These are phyloP conservation scores for Parastagonospora avenae DNA, from an alignment of 2,329 filamentous ascomycete genomes.

Conservation along the genomic window DNA sequence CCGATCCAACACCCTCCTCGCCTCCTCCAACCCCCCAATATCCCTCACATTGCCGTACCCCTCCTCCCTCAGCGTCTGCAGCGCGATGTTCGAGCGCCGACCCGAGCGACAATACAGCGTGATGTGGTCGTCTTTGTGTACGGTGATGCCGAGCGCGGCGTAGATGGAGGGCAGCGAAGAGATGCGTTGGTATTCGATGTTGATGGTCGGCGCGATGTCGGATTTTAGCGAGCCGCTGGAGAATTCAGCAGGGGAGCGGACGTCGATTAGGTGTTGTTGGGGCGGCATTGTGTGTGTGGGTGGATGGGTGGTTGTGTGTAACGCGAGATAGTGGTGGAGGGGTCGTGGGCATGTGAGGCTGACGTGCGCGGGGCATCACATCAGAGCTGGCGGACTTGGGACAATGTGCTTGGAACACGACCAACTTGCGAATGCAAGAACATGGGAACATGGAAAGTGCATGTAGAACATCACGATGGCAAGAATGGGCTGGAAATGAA, in stretches of 20 bases:
- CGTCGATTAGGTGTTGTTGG: constrained; percentile 40
- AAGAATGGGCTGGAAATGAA: not conserved
- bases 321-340: too few relatives aligned
- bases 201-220: constrained; percentile 35
- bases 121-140: constrained; percentile 36
- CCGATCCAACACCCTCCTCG: constrained; percentile 31
- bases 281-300: constrained; percentile 4
- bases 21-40: constrained; percentile 45
- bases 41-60: constrained; percentile 41
- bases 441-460: too few relatives aligned
- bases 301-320: not conserved
- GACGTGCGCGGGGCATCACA: too few relatives aligned
- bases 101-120: constrained; percentile 47
- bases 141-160: constrained; percentile 17
- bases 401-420: not conserved
- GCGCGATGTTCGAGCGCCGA: constrained; percentile 40
- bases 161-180: constrained; percentile 31
- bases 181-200: constrained; percentile 47
- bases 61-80: constrained; percentile 31
- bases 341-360: too few relatives aligned
- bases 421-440: not conserved
- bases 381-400: too few relatives aligned
- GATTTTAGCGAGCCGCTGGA: constrained; percentile 35
- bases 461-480: not conserved
- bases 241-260: constrained; percentile 45